phyloP scores from a whole-genome alignment of 179 eudicot genomes.

The Spergularia azorica region DNA sequence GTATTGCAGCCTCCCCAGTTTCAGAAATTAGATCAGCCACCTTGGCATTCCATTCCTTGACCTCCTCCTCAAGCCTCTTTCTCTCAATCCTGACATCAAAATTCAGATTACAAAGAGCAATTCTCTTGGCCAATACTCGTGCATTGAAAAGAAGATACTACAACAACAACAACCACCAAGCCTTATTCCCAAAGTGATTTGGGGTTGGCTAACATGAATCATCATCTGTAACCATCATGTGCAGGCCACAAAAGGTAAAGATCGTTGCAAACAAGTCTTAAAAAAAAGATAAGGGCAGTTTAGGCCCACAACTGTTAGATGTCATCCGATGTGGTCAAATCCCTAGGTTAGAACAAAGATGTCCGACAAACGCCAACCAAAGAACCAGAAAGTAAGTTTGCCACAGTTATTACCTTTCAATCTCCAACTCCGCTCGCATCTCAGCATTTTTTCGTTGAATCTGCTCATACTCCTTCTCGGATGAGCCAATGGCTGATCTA shows the following conservation, averaged over 20 bases:
- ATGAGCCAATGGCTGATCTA: constrained; percentile 61
- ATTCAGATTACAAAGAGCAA: constrained; percentile 3
- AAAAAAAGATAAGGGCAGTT: too few relatives aligned
- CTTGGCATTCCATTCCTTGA: constrained; percentile 54
- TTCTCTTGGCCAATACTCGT: background rate
- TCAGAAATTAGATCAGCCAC: constrained; percentile 66
- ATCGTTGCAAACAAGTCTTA: too few relatives aligned
- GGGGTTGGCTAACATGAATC: too few relatives aligned
- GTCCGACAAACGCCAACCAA: background rate
- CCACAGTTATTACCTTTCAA: constrained; percentile 54
- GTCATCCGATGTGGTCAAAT: background rate
- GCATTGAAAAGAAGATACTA: too few relatives aligned
- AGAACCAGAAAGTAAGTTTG: background rate
- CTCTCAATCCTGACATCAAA: constrained; percentile 55
- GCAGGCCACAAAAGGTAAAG: too few relatives aligned
- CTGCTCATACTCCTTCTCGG: constrained; percentile 90
- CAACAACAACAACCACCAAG: too few relatives aligned
- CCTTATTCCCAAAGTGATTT: too few relatives aligned
- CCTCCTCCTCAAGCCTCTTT: constrained; percentile 80
- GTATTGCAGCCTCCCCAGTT: constrained; percentile 87
- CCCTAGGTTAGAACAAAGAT: background rate
- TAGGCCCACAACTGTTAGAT: background rate
- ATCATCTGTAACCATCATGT: too few relatives aligned
- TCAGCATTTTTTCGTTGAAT: constrained; percentile 65
- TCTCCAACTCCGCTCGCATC: constrained; percentile 53